Base-by-base conservation (phyloP, 1,139 yeast genomes). In the Blastobotrys aristatus region DNA sequence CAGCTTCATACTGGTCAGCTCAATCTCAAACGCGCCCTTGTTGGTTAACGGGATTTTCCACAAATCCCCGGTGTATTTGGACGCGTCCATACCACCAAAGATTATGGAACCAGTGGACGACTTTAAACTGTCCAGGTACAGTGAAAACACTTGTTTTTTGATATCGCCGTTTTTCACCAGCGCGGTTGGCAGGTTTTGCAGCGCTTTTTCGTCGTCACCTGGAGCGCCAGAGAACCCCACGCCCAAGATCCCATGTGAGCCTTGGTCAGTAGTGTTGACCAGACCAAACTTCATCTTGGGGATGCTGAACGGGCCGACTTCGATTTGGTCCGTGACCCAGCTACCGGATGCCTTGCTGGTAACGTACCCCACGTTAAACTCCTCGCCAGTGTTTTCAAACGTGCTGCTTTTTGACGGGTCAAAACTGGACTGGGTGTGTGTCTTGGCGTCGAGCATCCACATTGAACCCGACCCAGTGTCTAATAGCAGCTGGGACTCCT, bases 401-500 rank as follows among this genome's bases (percentile, higher is more conserved):
- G 45, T 10, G n/a, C 7, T 10, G n/a, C 34, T 24, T 27, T 42
- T 26, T 3, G 20, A 33, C 2, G 45, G 30, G 20, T 34, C 16
- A 30, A 35, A 43, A 8, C 27, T 22, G 61, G 64, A 6, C 46
- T 50, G 17, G 57, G 50, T 34, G n/a, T 39, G 34, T 21, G 40
- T 24, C 4, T 37, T 24, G 14, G 29, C 5, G 36, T 60, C 59
- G 53, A 62, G 61, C 20, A 80, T 74, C 85, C 86, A 81, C 52
- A 80, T 66, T 60, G 80, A 86, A 1, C 84, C 73, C 3, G 84
- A 79, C 0, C 87, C 87, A 4, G 86, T 79, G 58, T 82, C 88
- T 37, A 82, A 61, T 38, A 79, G 65, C 3, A 82, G 79, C 4
- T 69, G 68, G 21, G 82, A 73, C 10, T 69, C 61, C 54, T 77